Conservation (phyloP, 371 early-diverging fungal genomes). For the Funneliformis caledonium region DNA sequence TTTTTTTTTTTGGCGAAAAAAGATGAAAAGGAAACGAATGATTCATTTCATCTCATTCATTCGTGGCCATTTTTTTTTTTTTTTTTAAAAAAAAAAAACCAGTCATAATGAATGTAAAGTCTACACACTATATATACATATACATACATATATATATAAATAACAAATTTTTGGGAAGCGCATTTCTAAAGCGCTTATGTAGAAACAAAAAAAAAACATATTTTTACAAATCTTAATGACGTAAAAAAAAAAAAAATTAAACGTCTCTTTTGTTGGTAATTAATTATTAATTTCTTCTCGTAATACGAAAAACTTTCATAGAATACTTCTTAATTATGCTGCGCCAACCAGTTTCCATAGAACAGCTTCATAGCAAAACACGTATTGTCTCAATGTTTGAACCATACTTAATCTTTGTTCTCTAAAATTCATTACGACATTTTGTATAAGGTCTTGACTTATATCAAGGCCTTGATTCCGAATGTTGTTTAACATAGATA, state of each 20-base stretch:
- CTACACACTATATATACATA: neutral
- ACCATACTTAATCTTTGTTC: constrained; percentile 87
- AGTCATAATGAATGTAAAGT: neutral
- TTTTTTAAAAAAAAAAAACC: neutral
- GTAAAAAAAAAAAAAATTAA: neutral
- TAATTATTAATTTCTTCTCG: neutral
- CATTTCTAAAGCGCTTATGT: neutral
- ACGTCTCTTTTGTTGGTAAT: neutral
- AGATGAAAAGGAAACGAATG: neutral
- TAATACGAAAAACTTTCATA: neutral
- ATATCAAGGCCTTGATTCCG: constrained; percentile 26
- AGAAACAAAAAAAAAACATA: neutral
- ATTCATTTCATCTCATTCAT: neutral
- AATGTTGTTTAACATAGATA: constrained; percentile 8
- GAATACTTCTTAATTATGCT: neutral
- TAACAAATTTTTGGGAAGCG: neutral
- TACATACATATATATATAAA: neutral
- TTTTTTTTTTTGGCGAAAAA: neutral
- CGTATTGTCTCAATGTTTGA: constrained; percentile 87
- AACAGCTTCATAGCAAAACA: constrained; percentile 90
- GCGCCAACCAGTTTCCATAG: constrained; percentile 57
- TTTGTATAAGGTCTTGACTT: constrained; percentile 33
- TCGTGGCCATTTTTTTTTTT: neutral
- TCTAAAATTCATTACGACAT: constrained; percentile 55
- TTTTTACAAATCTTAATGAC: constrained; percentile 6